Evolutionary conservation across 2,329 filamentous ascomycete species (phyloP), one percentile per base, ranked within the genome.

Genomic region (Aspergillus oerlinghausenensis): DNA sequence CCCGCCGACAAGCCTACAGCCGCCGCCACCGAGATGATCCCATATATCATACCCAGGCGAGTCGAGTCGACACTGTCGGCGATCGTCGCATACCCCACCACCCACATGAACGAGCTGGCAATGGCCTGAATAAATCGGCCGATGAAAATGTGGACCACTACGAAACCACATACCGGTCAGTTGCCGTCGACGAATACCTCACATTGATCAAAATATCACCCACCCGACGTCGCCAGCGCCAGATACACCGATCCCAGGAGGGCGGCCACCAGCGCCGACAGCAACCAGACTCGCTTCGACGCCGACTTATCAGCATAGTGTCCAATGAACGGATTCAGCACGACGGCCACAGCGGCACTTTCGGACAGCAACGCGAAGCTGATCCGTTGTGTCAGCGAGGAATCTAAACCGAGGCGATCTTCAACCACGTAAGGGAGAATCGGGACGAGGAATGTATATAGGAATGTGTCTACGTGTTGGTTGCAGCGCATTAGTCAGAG

Each of bases 401-500:
- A 51, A 25, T 67, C 62, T 10, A 70, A 50, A 19, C 57, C 54
- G 5, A 72, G 54, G n/a, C 68, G 67, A 35, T 56, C 56, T 55
- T 69, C 63, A 3, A 71, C 51, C 8, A 71, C 59, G 19, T 65
- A 67, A 3, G 66, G 66, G 4, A 73, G 63, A 42, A 72, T 67
- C 2, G 69, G 68, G 1, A 72, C 64, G n/a, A 72, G 54, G 32
- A 71, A 70, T 10, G 61, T 60, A 51, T 67, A 70, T 1, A 71
- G 61, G 21, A 69, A 70, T 11, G 61, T 61, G 47, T 70, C 68
- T 70, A 52, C 21, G 32, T 11, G 47, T 23, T 47, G 43, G 3
- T 21, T 21, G 26, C 3, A 6, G 17, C 17, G 32, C 25, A 29
- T 38, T 21, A 35, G 9, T 5, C 8, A 17, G 25, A n/a, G 7